Percentiles rank a stretch among this genome's conserved stretches.
phyloP scores from a whole-genome alignment of 2,329 filamentous ascomycete species.

The Gaeumannomyces sp. region DNA sequence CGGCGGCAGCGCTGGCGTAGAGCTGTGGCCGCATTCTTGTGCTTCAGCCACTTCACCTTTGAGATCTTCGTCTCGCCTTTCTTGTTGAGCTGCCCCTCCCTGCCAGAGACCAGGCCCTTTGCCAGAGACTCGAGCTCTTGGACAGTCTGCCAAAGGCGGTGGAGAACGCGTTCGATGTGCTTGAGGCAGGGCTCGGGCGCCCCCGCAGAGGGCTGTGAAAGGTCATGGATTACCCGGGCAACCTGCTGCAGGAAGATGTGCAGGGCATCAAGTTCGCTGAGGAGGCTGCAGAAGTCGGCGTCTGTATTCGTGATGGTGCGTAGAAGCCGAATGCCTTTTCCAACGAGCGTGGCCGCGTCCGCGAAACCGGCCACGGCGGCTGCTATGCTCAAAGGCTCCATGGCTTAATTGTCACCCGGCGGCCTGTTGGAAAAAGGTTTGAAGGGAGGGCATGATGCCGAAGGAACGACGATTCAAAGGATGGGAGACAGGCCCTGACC shows the following conservation, averaged over 20 bases:
- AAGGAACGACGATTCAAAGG: too few species aligned
- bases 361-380: not conserved
- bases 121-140: not conserved
- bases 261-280: not conserved
- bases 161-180: not conserved
- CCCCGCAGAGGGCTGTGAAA: not conserved
- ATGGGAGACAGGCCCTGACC: too few species aligned
- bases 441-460: too few species aligned
- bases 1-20: not conserved
- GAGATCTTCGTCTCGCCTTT: not conserved
- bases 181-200: not conserved
- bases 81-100: not conserved
- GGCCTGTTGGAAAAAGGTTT: too few species aligned
- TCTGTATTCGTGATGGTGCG: not conserved
- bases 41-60: slow-evolving; percentile 1
- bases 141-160: not conserved
- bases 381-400: slow-evolving; percentile 1
- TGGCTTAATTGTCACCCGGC: not conserved
- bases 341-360: not conserved
- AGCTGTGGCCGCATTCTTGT: not conserved
- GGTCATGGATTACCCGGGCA: not conserved
- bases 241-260: slow-evolving; percentile 1
- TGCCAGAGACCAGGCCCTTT: not conserved
- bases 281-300: slow-evolving; percentile 1
- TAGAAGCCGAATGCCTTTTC: slow-evolving; percentile 2